These are phyloP conservation scores for Fusarium tupiense DNA, from an alignment of 2,329 filamentous ascomycete genomes.

Conservation along the genomic window DNA sequence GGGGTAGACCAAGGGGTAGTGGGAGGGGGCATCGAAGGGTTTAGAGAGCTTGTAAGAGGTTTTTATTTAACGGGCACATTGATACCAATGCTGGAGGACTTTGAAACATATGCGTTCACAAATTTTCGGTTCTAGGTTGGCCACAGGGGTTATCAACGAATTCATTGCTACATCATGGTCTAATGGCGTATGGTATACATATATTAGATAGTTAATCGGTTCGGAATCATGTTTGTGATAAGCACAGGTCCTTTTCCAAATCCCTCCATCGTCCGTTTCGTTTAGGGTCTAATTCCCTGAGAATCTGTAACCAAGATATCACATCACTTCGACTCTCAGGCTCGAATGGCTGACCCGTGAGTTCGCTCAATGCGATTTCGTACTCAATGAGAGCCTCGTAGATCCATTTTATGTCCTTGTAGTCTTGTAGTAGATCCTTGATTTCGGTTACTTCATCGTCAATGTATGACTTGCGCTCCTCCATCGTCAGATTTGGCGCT, in stretches of 20 bases:
- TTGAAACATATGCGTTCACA: background rate
- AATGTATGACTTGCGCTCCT: slow-evolving; percentile 73
- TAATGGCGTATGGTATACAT: background rate
- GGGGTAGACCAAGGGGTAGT: slow-evolving; percentile 23
- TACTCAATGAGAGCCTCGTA: slow-evolving; percentile 88
- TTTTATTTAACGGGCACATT: slow-evolving; percentile 2
- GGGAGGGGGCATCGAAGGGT: slow-evolving; percentile 18
- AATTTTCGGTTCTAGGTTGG: background rate
- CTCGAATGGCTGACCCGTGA: slow-evolving; percentile 57
- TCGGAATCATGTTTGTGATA: slow-evolving; percentile 2
- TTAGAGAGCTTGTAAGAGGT: background rate
- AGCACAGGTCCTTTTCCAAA: slow-evolving; percentile 59
- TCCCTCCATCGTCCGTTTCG: slow-evolving; percentile 81
- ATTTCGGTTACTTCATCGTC: slow-evolving; percentile 78
- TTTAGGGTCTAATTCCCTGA: slow-evolving; percentile 78
- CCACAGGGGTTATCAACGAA: background rate
- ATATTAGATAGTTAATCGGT: background rate
- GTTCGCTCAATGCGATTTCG: slow-evolving; percentile 65
- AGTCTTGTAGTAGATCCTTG: slow-evolving; percentile 70
- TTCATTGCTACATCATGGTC: background rate
- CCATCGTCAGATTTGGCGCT: slow-evolving; percentile 67
- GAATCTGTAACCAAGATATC: slow-evolving; percentile 67
- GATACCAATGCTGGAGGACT: slow-evolving; percentile 11
- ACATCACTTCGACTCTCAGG: slow-evolving; percentile 58
- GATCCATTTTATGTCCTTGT: slow-evolving; percentile 76